phyloP scores from a whole-genome alignment of 768 basidiomycete genomes.

The Phaffia australis region DNA sequence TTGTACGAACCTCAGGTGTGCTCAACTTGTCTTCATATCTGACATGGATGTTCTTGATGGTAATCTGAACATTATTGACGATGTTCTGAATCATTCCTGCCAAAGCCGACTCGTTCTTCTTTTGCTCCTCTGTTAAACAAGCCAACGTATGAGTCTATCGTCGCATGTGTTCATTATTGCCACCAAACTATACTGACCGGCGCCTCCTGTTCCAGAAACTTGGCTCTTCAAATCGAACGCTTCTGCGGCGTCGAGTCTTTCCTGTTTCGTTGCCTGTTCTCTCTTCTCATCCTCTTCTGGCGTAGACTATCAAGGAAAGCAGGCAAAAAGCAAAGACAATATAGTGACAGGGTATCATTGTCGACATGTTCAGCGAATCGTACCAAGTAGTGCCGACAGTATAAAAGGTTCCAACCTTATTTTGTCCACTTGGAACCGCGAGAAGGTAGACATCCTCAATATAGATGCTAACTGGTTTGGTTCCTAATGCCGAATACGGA shows the following conservation, averaged over 20 bases:
- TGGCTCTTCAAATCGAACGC: slow-evolving; percentile 33
- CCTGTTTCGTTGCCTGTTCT: slow-evolving; percentile 72
- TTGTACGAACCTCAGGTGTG: slow-evolving; percentile 67
- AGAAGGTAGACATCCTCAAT: slow-evolving; percentile 93
- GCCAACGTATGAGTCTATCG: not conserved
- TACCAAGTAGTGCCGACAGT: not conserved
- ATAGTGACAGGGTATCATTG: not conserved
- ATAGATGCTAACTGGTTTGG: slow-evolving; percentile 70
- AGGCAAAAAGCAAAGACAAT: not conserved
- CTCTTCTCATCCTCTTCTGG: slow-evolving; percentile 74
- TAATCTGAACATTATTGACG: slow-evolving; percentile 91
- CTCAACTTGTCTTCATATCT: slow-evolving; percentile 93
- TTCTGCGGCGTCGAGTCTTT: slow-evolving; percentile 80
- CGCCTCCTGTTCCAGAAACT: slow-evolving; percentile 10
- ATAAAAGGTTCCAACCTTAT: slow-evolving; percentile 37
- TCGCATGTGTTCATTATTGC: not conserved
- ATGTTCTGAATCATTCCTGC: slow-evolving; percentile 76
- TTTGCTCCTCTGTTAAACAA: slow-evolving; percentile 40
- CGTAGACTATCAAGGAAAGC: slow-evolving; percentile 41
- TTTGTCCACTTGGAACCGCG: slow-evolving; percentile 67
- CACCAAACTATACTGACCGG: not conserved
- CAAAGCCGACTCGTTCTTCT: slow-evolving; percentile 74
- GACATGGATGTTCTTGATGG: slow-evolving; percentile 87
- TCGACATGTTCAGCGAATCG: not conserved
- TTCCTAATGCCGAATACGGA: slow-evolving; percentile 35